Conservation (phyloP, 148 eudicot species). For the Camellia sinensis region DNA sequence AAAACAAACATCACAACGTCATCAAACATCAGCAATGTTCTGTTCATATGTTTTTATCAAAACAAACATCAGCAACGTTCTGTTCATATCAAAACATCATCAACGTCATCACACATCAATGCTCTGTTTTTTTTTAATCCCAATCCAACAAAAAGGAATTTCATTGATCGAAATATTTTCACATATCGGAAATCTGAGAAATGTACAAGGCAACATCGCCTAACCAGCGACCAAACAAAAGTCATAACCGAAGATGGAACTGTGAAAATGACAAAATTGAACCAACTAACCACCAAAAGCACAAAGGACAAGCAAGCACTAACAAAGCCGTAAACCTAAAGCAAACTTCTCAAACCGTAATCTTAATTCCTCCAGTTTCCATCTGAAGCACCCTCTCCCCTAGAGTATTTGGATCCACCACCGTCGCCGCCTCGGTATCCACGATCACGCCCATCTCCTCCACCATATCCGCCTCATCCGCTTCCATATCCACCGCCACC, state of each 20-base stretch:
- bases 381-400: constrained; percentile 33
- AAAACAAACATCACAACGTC: too few species aligned
- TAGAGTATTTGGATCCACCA: constrained; percentile 9
- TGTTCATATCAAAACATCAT: too few species aligned
- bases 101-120: too few species aligned
- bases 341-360: background rate
- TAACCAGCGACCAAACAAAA: too few species aligned
- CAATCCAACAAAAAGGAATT: too few species aligned
- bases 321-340: background rate
- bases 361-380: constrained; percentile 55
- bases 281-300: background rate
- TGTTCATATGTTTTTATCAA: too few species aligned
- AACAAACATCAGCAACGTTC: too few species aligned
- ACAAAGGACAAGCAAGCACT: background rate
- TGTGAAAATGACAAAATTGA: background rate
- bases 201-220: too few species aligned
- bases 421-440: constrained; percentile 16
- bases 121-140: too few species aligned
- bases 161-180: background rate
- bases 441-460: constrained; percentile 23
- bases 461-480: constrained; percentile 25
- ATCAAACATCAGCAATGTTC: too few species aligned
- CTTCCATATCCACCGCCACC: constrained; percentile 32
- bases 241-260: too few species aligned
- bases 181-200: background rate